Base-by-base conservation (phyloP, 257 asterid species). In the Penstemon barbatus region DNA sequence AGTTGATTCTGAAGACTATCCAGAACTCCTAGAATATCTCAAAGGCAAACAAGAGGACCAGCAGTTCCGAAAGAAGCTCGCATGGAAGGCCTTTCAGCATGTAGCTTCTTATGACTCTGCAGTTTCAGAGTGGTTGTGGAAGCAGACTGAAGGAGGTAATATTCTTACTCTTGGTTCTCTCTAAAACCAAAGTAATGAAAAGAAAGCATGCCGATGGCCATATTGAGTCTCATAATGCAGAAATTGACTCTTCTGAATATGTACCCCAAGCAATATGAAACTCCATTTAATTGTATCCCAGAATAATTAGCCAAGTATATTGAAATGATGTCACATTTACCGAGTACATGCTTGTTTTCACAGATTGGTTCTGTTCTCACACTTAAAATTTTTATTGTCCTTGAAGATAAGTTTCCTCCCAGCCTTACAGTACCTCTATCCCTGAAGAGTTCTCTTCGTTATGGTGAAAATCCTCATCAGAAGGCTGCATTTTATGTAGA, bases 401-500 rank as follows among this genome's bases (percentile, higher is more conserved):
- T 74, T 65, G 80, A 54, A 94, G 99, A 83, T 71, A 87, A 83
- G 77, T 91, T 91, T 71, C 95, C 99, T 52, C 97, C 91, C 39
- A 64, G 82, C 81, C 57, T 83, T 76, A 83, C 97, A 5, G 85
- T 94, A 50, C 90, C 96, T 65, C 82, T 94, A 75, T 82, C 90
- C 25, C 94, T 81, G 75, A 85, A 84, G 79, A 87, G 94, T 77
- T 77, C 88, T 54, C 97, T 94, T 72, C 89, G 97, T 3, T 94
- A 94, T 81, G 99, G 99, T 75, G 99, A 94, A 84, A 91, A 94
- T 69, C 95, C 99, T 70, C 99, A 94, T 68, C 99, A 94, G 82
- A 89, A 86, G 77, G 99, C 97, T 78, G 97, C 97, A 69, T 80
- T 94, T 84, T 94, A 91, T 46, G 89, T 66, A 65, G 97, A 94